Evolutionary conservation across 2,329 filamentous ascomycete species (phyloP), one percentile per base, ranked within the genome.

Genomic region (Pezicula neosporulosa): DNA sequence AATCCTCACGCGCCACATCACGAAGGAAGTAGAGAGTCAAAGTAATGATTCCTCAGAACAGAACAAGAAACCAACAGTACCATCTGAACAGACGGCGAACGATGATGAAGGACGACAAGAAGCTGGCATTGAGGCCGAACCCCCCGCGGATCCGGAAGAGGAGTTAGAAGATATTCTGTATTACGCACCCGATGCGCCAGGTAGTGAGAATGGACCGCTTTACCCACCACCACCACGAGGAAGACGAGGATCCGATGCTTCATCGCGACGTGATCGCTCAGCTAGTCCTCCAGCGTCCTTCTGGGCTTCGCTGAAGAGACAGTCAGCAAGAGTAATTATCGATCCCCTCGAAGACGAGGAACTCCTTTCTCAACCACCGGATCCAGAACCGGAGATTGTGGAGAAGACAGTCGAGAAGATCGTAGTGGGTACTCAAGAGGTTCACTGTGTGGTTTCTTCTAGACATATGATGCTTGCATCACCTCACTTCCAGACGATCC

Each of bases 401-500:
- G 41, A 43, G 28, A 49, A 48, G 19, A 13, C 33, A 33, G 51
- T 24, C 1, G 50, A 36, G 46, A 16, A 28, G 46, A 24, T 45
- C 43, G 30, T 52, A 18, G n/a, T 52, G 12, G 35, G 50, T 41
- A 55, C 44, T 36, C 55, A 55, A 21, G 53, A 57, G 44, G 54
- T 56, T 1, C 46, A 49, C 19, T 59, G 57, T 49, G 47, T 61
- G 9, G 55, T 58, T 15, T 61, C 58, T 13, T 59, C 57, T 3
- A 52, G 54, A 18, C 58, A 61, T 49, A 49, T 61, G 48, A 61
- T 61, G 52, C 57, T 61, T 18, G 55, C 58, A 4, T 59, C 56
- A 28, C 38, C 44, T 18, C 46, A 55, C 38, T 59, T 61, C 28
- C 42, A 56, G 18, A 54, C 42, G 6, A 19, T 57, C 16, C 49